Evolutionary conservation across 2,329 filamentous ascomycete genomes (phyloP).

Genomic region (Xylaria sp.): DNA sequence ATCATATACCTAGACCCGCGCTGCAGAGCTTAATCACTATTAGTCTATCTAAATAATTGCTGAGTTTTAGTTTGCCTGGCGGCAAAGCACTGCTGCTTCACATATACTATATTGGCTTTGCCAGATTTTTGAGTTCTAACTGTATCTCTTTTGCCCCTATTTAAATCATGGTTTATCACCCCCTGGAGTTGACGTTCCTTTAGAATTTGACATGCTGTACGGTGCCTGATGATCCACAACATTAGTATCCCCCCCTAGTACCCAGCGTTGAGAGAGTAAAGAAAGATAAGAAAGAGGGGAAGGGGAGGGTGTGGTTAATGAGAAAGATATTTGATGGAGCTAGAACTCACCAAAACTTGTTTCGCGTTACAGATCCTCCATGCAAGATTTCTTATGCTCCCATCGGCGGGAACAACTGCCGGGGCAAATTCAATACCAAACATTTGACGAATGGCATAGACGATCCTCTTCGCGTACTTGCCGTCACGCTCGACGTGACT

Average conservation of each 20-base stretch:
- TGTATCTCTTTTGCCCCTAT: no score
- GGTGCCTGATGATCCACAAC: conserved; percentile 64
- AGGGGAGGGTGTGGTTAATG: background rate
- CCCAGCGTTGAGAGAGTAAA: no score
- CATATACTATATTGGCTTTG: background rate
- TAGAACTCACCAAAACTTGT: conserved; percentile 80
- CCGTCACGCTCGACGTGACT: conserved; percentile 84
- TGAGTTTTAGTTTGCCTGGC: background rate
- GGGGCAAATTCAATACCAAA: conserved; percentile 96
- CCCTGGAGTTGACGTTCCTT: conserved; percentile 69
- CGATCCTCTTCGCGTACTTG: conserved; percentile 88
- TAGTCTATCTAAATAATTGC: background rate
- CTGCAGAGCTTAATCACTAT: background rate
- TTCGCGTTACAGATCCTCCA: conserved; percentile 97
- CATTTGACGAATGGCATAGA: conserved; percentile 96
- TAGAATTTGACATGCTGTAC: conserved; percentile 75
- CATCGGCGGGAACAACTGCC: conserved; percentile 90
- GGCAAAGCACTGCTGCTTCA: background rate
- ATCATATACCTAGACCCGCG: background rate
- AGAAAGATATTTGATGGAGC: background rate
- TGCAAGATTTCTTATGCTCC: conserved; percentile 87
- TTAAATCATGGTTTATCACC: conserved; percentile 30
- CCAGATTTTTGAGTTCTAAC: background rate
- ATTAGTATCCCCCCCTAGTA: conserved; percentile 32
- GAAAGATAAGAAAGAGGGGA: no score